phyloP scores from a whole-genome alignment of 306 rosid species.

The Dalbergia oliveri region DNA sequence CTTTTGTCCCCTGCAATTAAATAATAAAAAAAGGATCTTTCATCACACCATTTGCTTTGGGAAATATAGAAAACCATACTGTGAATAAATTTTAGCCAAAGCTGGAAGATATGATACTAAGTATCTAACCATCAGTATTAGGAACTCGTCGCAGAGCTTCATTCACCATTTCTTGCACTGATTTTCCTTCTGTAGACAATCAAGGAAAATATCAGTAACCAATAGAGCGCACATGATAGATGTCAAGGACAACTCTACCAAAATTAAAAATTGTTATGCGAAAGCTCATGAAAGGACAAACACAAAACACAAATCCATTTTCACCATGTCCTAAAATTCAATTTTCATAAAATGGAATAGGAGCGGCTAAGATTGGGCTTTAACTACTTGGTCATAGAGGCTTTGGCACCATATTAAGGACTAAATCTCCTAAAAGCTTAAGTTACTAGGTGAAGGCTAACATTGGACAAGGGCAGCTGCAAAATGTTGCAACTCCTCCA shows the following conservation, averaged over 20 bases:
- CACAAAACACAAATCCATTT: conserved; percentile 18
- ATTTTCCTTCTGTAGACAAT: conserved; percentile 75
- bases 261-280: not conserved
- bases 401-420: not conserved
- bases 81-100: conserved; percentile 19
- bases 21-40: conserved; percentile 33
- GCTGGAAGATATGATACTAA: conserved; percentile 44
- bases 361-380: not conserved
- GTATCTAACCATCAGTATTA: conserved; percentile 81
- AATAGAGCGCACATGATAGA: conserved; percentile 10
- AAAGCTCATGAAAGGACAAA: not conserved
- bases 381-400: not conserved
- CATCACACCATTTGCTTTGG: conserved; percentile 42
- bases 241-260: conserved; percentile 35
- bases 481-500: conserved; percentile 18
- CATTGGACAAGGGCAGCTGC: not conserved
- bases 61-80: conserved; percentile 29
- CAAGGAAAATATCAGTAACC: conserved; percentile 37
- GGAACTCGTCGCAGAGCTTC: conserved; percentile 88
- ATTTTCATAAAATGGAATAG: conserved; percentile 8
- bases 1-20: conserved; percentile 91
- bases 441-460: too few species aligned
- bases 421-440: too few species aligned
- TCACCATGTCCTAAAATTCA: conserved; percentile 23
- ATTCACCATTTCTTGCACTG: conserved; percentile 87